Evolutionary conservation across 805 yeast species (phyloP).

Genomic region (Ogataea methylovora): DNA sequence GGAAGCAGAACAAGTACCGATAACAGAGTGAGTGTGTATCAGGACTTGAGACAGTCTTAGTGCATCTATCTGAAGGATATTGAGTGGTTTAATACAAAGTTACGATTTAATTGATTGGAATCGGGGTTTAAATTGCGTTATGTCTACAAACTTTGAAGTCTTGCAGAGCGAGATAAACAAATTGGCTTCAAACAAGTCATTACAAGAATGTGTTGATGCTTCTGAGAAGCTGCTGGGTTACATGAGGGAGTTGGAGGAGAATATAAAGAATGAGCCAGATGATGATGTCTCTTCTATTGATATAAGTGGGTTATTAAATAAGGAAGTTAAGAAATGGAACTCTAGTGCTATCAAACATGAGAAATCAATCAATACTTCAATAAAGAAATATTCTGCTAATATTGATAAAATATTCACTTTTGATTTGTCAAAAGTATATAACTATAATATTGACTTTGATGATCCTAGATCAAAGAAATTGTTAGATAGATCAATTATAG

Average conservation of each 20-base stretch:
- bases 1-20: no score
- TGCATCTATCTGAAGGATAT: no score
- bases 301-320: not conserved
- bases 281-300: no score
- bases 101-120: no score
- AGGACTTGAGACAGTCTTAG: no score
- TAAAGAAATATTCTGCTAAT: conserved; percentile 18
- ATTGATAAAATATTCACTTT: conserved; percentile 20
- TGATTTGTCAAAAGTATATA: conserved; percentile 16
- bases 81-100: no score
- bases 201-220: conserved; percentile 21
- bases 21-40: no score
- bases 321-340: conserved; percentile 10
- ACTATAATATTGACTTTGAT: conserved; percentile 13
- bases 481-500: conserved; percentile 20
- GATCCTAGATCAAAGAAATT: conserved; percentile 6
- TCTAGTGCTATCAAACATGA: conserved; percentile 25
- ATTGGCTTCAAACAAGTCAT: conserved; percentile 19
- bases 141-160: conserved; percentile 14
- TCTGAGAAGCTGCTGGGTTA: conserved; percentile 19
- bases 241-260: conserved; percentile 16
- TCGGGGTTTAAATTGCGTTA: conserved; percentile 3
- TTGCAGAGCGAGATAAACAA: conserved; percentile 23
- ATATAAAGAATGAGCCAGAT: conserved; percentile 10
- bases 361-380: conserved; percentile 15